These are phyloP conservation scores for Conidiobolus incongruus DNA, from an alignment of 371 early-diverging fungal species.

Conservation along the genomic window DNA sequence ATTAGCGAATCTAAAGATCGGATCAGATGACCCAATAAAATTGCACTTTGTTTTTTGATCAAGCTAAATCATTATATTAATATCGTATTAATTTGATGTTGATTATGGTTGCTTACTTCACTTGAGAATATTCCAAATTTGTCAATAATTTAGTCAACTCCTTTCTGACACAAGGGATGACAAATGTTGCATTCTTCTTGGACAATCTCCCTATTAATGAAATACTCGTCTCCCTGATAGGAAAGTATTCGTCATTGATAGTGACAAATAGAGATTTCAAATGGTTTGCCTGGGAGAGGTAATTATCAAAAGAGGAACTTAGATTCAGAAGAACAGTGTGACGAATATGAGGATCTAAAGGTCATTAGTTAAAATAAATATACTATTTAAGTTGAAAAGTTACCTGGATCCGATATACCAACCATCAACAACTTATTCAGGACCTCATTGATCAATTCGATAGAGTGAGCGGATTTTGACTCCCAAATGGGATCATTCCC, in stretches of 20 bases:
- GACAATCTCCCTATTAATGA: constrained; percentile 70
- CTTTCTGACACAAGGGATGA: constrained; percentile 75
- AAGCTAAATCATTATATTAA: too few relatives aligned
- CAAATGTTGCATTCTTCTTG: too few relatives aligned
- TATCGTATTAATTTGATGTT: too few relatives aligned
- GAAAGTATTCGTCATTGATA: constrained; percentile 79
- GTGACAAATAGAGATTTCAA: constrained; percentile 75
- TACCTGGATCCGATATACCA: constrained; percentile 62
- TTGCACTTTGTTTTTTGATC: too few relatives aligned
- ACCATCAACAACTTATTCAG: constrained; percentile 69
- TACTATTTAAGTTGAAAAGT: neutral
- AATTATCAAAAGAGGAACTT: constrained; percentile 66
- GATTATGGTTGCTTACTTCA: too few relatives aligned
- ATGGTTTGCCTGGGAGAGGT: constrained; percentile 77
- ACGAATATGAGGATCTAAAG: constrained; percentile 46
- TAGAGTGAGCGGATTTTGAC: constrained; percentile 60
- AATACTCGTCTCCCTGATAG: constrained; percentile 68
- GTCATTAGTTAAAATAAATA: neutral
- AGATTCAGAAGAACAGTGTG: constrained; percentile 56
- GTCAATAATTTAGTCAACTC: constrained; percentile 74
- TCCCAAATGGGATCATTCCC: constrained; percentile 47
- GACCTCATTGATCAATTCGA: constrained; percentile 73
- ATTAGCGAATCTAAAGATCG: neutral
- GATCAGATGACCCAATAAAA: too few relatives aligned
- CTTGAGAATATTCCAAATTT: constrained; percentile 81